Base-by-base conservation (phyloP, 2,329 filamentous ascomycete species). In the Cercospora zeae-maydis region DNA sequence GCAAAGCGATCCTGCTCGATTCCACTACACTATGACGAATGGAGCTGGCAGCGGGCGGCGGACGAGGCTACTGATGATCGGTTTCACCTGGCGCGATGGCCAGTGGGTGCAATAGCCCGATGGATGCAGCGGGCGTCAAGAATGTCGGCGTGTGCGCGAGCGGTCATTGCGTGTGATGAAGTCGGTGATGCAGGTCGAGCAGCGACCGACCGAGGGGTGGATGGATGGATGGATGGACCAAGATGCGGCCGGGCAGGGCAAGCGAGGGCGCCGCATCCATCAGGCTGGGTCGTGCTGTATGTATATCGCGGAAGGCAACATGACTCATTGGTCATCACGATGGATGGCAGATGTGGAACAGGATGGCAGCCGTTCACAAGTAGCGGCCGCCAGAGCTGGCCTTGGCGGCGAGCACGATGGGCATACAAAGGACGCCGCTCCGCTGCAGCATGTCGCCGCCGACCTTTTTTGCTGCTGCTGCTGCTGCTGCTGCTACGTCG, bases 311-410 rank as follows among this genome's bases (percentile, higher is more conserved):
- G 63, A 59, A 47, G 47, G 65, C 31, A 59, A 61, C 58, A 63
- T 67, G 66, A 67, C 58, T 67, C 66, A 67, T 59, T 64, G 58
- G 62, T 64, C 65, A 64, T 64, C 58, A 58, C 54, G 52, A 56
- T 49, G 59, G 51, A 55, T 30, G 45, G 36, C 39, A 37, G 31
- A 52, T 49, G 51, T 62, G 63, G 56, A 58, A 62, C 61, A 63
- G 24, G 45, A 58, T 63, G 61, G 54, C 47, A 63, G 54, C 49
- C 54, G 60, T 59, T 59, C 57, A 58, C 55, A 33, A 47, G 55
- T 49, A 34, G 55, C 55, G 55, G 55, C 33, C 27, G 54, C 13
- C 45, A 36, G 54, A 45, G 21, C 11, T 45, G 54, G 33, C 54
- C 59, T 61, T 59, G 63, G 59, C 52, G 63, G 49, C 24, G 39